Conservation (phyloP, 345 rosid genomes). For the Populus tremula region DNA sequence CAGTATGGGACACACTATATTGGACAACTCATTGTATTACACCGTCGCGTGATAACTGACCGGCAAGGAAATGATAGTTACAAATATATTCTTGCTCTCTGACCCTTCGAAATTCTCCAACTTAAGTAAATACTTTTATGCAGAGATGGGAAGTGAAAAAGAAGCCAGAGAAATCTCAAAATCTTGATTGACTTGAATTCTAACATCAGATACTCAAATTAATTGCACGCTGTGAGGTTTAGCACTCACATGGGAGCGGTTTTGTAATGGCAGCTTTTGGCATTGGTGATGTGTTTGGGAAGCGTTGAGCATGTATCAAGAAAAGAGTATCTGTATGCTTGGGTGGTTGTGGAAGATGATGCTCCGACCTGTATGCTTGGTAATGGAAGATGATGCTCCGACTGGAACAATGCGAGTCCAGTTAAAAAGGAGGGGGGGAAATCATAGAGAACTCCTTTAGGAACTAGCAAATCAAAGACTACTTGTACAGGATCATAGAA, state of each 20-base stretch:
- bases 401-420: too few relatives aligned
- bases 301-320: neutral
- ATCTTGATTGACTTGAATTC: neutral
- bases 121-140: conserved; percentile 1
- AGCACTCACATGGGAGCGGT: too few relatives aligned
- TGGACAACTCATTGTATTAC: neutral
- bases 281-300: neutral
- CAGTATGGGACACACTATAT: neutral
- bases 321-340: too few relatives aligned
- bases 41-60: conserved; percentile 1
- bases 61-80: conserved; percentile 15
- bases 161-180: neutral
- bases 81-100: neutral
- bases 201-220: neutral
- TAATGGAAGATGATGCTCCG: too few relatives aligned
- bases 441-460: too few relatives aligned
- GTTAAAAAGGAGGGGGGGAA: too few relatives aligned
- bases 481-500: too few relatives aligned
- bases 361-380: too few relatives aligned
- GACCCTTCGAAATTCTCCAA: neutral
- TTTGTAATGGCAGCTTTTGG: neutral
- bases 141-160: neutral
- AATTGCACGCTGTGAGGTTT: neutral
- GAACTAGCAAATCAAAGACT: too few relatives aligned
- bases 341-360: too few relatives aligned